Base-by-base conservation (phyloP, 306 rosid genomes). In the Canavalia gladiata region DNA sequence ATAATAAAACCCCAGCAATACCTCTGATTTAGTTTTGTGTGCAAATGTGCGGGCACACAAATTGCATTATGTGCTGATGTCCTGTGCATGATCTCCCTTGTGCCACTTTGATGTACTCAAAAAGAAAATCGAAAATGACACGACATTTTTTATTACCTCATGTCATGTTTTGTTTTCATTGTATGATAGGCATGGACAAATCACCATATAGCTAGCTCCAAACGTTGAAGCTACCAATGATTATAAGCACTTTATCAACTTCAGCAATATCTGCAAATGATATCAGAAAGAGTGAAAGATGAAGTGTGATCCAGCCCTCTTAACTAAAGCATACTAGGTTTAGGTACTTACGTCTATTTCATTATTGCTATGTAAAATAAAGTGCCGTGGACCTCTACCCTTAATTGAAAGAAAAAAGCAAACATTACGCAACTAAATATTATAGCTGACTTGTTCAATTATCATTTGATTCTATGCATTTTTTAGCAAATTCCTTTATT, bases 121-220 rank as follows among this genome's bases (percentile, higher is more conserved):
- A 50, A 65, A 79, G 33, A 80, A 68, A 57, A 78, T 82, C 67
- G 74, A 81, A 87, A 87, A 68, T 49, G 82, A 85, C 78, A 75
- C 63, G 81, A 74, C 86, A 87, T 81, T 82, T 18, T 84, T 37
- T 62, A 66, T 87, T 56, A 33, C 43, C 74, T 73, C 85, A 56
- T 68, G 45, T 11, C 29, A 42, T 6, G 63, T 72, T 60, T 86
- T 62, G 51, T 63, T 63, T 51, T 80, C 9, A 75, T 43, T 75
- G 30, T 64, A 68, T 72, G 25, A 29, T 50, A 75, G 66, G 76
- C 52, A 66, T 67, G 29, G 85, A 72, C 60, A 83, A 76, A 85
- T 85, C 85, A 81, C 42, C 69, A 55, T 74, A 80, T 46, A 69
- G 63, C 55, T 39, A 69, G 63, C 55, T 39, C 59, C 78, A 68